Base-by-base conservation (phyloP, 257 asterid species). In the Ilex aquifolium region DNA sequence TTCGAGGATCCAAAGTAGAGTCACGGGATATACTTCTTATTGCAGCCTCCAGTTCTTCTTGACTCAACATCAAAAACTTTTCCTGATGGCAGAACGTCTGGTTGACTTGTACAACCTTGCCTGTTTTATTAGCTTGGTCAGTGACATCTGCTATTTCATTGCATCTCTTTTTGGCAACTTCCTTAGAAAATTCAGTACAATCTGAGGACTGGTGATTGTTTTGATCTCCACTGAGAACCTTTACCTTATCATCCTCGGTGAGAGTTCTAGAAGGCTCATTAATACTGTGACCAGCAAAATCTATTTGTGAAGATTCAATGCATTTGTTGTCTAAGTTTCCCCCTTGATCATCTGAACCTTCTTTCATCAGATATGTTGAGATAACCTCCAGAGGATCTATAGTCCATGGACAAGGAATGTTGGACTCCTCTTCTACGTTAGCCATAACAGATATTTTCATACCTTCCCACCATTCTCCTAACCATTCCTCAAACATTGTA, bases 391-490 rank as follows among this genome's bases (percentile, higher is more conserved):
- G 63, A 31, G 90, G 88, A 66, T 85, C 88, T 75, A 69, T 62
- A 62, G 69, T 77, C 73, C 72, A 60, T 57, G 73, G 44, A 57
- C 74, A 66, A 76, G 77, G 48, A 69, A 79, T 62, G 52, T 52
- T 69, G 13, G 81, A 72, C 63, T 68, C 75, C 69, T 72, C 80
- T 67, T 74, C 76, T 66, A 68, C 67, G 49, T 61, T 67, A 62
- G 80, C 76, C 48, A 54, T 64, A 42, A 60, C 67, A 75, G 75
- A 72, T 69, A 67, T 74, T 17, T 80, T 63, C 81, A 83, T 73
- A 57, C 81, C 92, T 58, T 82, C 87, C 87, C 97, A 82, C 97
- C 96, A 90, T 65, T 90, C 97, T 42, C 81, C 75, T 57, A 90
- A 67, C 96, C 96, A 90, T 76, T 87, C 87, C 31, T 74, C 77